phyloP scores from a whole-genome alignment of 208 protist species.

The Trypanosomatidae sp. region DNA sequence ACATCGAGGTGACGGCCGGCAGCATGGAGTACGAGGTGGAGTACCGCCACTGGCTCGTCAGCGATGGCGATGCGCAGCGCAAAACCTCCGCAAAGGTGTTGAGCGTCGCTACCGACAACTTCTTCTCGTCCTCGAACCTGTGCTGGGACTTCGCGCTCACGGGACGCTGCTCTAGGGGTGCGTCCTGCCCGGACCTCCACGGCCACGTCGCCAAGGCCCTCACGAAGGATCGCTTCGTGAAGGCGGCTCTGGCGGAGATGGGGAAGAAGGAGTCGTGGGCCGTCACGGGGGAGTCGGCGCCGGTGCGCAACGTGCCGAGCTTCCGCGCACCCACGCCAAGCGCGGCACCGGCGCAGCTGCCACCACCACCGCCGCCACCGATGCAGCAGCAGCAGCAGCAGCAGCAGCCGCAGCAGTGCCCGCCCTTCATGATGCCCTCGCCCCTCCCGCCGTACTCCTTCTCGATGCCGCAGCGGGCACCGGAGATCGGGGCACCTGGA shows the following conservation, averaged over 20 bases:
- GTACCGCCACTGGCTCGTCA: slow-evolving; percentile 52
- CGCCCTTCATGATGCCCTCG: slow-evolving; percentile 10
- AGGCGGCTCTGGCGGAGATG: slow-evolving; percentile 43
- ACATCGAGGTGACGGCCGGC: slow-evolving; percentile 44
- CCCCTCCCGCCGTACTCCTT: slow-evolving; percentile 13
- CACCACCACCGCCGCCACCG: background rate
- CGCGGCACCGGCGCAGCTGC: background rate
- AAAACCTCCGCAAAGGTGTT: background rate
- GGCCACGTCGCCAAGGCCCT: slow-evolving; percentile 44
- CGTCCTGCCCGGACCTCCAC: slow-evolving; percentile 41
- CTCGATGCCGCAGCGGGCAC: background rate
- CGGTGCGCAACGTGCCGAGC: background rate
- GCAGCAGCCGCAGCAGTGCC: slow-evolving; percentile 5
- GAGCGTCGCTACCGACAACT: slow-evolving; percentile 40
- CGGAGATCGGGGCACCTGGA: background rate
- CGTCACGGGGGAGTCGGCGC: background rate
- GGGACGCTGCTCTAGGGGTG: slow-evolving; percentile 36
- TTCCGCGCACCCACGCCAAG: background rate
- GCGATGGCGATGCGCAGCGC: slow-evolving; percentile 17
- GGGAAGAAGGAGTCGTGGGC: slow-evolving; percentile 30
- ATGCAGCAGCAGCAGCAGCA: no score
- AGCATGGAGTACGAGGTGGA: slow-evolving; percentile 51
- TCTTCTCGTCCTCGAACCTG: slow-evolving; percentile 45
- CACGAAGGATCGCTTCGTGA: slow-evolving; percentile 48
- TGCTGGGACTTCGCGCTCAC: slow-evolving; percentile 61